Base-by-base conservation (phyloP, 2,329 filamentous ascomycete genomes). In the Colletotrichum sp. region DNA sequence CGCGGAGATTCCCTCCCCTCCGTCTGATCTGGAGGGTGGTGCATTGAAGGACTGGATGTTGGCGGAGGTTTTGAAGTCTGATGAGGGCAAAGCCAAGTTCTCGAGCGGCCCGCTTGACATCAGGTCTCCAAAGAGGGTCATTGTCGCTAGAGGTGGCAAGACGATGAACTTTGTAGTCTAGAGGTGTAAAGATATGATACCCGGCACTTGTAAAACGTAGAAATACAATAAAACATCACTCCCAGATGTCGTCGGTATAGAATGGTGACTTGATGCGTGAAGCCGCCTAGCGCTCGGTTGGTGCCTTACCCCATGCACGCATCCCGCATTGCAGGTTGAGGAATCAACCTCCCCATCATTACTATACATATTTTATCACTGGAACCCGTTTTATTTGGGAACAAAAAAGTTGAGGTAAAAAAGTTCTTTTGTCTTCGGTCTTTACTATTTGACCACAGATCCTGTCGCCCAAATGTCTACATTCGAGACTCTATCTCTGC, bases 121-220 rank as follows among this genome's bases (percentile, higher is more conserved):
- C 15, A 84, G 85, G 32, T 87, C 86, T 78, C 90, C 92, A n/a
- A 91, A 90, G 81, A 91, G 92, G 77, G 89, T 93, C 2, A 90
- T 96, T 80, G 89, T 95, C 15, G 92, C 95, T 15, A 88, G 88
- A 73, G 90, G 89, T 2, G 94, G 94, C 15, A 92, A 89, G 82
- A 87, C 95, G 66, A 90, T 96, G 32, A 98, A 96, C 85, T 94
- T 96, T 88, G 92, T 97, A 69, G 78, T 92, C 75, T 88, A 83
- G 32, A 59, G 26, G 24, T 77, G 69, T 70, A 71, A 72, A 62
- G 74, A 71, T 30, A 39, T 60, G 67, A 79, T 78, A 78, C 77
- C 76, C 74, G 49, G 44, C 32, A 8, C 67, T 36, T 76, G 55
- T 73, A 76, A 44, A 71, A 57, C 16, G 7, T 44, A 62, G 32